Conservation (phyloP, 2,329 filamentous ascomycete genomes). For the Talaromyces albobiverticillius region DNA sequence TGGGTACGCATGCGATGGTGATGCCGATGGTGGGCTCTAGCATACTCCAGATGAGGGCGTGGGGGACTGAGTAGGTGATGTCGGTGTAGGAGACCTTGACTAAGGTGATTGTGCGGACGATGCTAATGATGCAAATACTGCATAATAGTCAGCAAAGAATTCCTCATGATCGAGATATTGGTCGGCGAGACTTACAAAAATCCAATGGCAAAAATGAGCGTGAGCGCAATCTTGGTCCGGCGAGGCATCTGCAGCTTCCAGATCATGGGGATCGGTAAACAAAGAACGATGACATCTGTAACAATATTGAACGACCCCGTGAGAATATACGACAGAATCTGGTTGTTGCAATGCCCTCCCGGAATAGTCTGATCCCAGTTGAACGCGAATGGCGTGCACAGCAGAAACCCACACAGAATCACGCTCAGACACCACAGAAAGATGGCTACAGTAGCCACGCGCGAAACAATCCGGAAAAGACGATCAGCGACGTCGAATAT, state of each 20-base stretch:
- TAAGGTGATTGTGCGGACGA: conserved; percentile 24
- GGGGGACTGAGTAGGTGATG: conserved; percentile 22
- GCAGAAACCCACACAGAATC: conserved; percentile 4
- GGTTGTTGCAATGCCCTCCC: conserved; percentile 20
- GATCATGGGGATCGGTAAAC: conserved; percentile 24
- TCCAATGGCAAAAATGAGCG: conserved; percentile 23
- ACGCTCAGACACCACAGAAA: background rate
- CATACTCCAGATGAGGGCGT: conserved; percentile 26
- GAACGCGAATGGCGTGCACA: conserved; percentile 20
- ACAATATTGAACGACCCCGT: conserved; percentile 25
- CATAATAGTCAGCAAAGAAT: background rate
- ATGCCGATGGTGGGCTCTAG: conserved; percentile 24
- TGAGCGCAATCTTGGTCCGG: conserved; percentile 22
- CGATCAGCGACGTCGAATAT: conserved; percentile 1
- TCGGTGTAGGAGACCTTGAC: conserved; percentile 21
- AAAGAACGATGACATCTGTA: conserved; percentile 23
- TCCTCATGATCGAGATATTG: background rate
- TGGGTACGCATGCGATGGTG: conserved; percentile 22
- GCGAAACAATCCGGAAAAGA: background rate
- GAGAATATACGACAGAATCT: conserved; percentile 22
- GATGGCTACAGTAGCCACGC: background rate
- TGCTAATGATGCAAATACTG: conserved; percentile 25
- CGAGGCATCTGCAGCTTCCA: conserved; percentile 24
- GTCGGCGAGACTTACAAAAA: conserved; percentile 20
- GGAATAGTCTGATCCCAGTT: conserved; percentile 20